These are phyloP conservation scores for Amphichorda felina DNA, from an alignment of 2,329 filamentous ascomycete species.

Conservation along the genomic window DNA sequence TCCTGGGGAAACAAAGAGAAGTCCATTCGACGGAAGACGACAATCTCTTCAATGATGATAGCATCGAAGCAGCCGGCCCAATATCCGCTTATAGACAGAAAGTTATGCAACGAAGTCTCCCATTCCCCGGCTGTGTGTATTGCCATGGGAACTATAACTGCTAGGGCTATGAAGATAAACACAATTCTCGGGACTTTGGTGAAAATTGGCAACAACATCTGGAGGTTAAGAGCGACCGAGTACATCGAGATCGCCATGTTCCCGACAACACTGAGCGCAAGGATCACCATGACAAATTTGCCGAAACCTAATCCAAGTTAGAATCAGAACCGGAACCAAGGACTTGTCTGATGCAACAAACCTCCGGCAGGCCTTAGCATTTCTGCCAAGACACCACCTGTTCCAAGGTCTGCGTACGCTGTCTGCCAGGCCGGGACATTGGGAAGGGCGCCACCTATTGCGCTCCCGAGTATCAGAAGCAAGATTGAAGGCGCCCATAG, in stretches of 20 bases:
- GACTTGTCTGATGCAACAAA: too few species aligned
- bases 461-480: slow-evolving; percentile 25
- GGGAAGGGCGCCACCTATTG: slow-evolving; percentile 20
- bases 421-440: slow-evolving; percentile 16
- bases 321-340: too few species aligned
- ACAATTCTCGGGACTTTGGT: slow-evolving; percentile 27
- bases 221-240: slow-evolving; percentile 24
- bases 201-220: slow-evolving; percentile 28
- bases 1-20: slow-evolving; percentile 25
- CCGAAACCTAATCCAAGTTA: too few species aligned
- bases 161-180: slow-evolving; percentile 26
- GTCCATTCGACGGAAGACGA: slow-evolving; percentile 28
- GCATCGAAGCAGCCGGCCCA: slow-evolving; percentile 32
- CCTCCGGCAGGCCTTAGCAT: too few species aligned
- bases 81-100: slow-evolving; percentile 31
- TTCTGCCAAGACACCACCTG: too few species aligned
- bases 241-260: slow-evolving; percentile 27
- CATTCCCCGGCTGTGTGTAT: slow-evolving; percentile 25
- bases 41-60: slow-evolving; percentile 27
- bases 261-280: slow-evolving; percentile 19
- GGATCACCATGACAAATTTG: too few species aligned
- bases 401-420: too few species aligned
- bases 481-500: slow-evolving; percentile 24
- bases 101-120: slow-evolving; percentile 28
- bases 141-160: slow-evolving; percentile 26